Conservation (phyloP, 306 rosid species). For the Trichosanthes cucumerina region DNA sequence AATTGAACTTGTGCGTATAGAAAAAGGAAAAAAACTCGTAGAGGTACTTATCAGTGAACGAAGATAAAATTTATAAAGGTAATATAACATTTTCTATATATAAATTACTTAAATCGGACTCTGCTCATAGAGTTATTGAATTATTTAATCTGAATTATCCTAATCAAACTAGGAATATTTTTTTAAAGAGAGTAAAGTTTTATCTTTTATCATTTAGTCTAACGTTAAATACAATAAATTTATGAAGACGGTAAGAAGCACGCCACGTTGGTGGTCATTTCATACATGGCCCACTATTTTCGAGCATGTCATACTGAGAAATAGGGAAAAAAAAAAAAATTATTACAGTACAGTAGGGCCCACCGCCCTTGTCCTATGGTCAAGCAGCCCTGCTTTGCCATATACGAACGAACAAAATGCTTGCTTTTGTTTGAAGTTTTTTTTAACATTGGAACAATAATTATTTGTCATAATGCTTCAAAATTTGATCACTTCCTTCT, state of each 20-base stretch:
- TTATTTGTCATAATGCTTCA: neutral
- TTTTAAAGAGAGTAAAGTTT: no score
- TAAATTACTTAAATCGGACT: no score
- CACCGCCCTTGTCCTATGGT: neutral
- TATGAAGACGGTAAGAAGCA: neutral
- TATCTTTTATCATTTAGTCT: no score
- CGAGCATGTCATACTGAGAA: neutral
- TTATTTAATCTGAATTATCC: no score
- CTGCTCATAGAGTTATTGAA: no score
- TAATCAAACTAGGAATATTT: no score
- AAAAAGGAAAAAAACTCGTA: no score
- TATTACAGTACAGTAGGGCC: neutral
- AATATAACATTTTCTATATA: no score
- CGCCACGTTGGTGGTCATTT: neutral
- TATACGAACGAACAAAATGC: neutral
- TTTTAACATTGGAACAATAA: neutral
- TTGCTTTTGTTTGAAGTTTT: neutral
- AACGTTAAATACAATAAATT: neutral
- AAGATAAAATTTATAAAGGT: no score
- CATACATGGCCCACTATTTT: neutral
- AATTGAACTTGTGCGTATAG: no score
- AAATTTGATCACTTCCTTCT: neutral
- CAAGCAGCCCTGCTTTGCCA: neutral
- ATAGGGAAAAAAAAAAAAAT: neutral
- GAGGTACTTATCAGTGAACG: no score